Conservation (phyloP, 768 basidiomycete genomes). For the Mycena olivaceomarginata region DNA sequence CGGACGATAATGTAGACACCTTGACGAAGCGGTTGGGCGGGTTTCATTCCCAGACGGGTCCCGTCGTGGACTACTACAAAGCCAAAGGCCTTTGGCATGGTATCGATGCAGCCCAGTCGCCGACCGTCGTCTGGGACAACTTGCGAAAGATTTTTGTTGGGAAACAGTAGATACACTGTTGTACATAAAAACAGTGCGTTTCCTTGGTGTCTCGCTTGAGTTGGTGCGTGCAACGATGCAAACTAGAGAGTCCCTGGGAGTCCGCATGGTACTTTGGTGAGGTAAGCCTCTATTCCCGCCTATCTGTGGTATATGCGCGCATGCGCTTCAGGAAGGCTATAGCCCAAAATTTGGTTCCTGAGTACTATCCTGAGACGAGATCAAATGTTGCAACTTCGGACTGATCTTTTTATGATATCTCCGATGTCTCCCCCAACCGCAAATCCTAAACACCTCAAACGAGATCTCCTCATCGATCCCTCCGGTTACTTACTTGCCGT, state of each 20-base stretch:
- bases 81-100: slow-evolving; percentile 91
- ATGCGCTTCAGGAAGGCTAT: not conserved
- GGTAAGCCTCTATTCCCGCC: not conserved
- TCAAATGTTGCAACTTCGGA: not conserved
- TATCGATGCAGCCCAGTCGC: slow-evolving; percentile 96
- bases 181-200: slow-evolving; percentile 26
- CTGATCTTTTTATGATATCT: slow-evolving; percentile 5
- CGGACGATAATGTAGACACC: slow-evolving; percentile 98
- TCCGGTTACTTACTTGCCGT: slow-evolving; percentile 13
- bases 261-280: not conserved
- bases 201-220: slow-evolving; percentile 33
- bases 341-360: slow-evolving; percentile 4
- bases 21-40: slow-evolving; percentile 90
- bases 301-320: not conserved
- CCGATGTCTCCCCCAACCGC: slow-evolving; percentile 11
- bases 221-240: slow-evolving; percentile 22
- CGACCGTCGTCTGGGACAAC: slow-evolving; percentile 93
- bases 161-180: slow-evolving; percentile 60
- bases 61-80: slow-evolving; percentile 98
- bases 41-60: slow-evolving; percentile 97
- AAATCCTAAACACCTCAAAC: slow-evolving; percentile 36
- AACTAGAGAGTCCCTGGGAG: not conserved
- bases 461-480: slow-evolving; percentile 20
- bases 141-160: slow-evolving; percentile 78
- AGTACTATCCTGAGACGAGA: no score